phyloP scores from a whole-genome alignment of 306 rosid species.

The Malus fusca region DNA sequence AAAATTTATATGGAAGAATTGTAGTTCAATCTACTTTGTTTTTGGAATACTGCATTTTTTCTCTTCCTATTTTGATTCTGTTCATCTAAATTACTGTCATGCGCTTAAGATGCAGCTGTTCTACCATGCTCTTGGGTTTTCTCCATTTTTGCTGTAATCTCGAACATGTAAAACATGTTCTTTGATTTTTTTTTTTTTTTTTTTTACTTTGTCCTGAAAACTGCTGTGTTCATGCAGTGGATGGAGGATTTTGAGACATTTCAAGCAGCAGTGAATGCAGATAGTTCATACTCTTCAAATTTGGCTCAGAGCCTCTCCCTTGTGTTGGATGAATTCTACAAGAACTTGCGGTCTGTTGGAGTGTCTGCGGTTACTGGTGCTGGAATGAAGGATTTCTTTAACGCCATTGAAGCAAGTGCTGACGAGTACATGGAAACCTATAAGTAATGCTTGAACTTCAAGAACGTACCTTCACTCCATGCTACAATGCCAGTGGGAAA shows the following conservation, averaged over 20 bases:
- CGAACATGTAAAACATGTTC: neutral
- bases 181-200: too few relatives aligned
- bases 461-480: neutral
- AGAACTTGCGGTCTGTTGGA: slow-evolving; percentile 69
- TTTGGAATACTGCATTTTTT: neutral
- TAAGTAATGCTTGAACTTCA: slow-evolving; percentile 36
- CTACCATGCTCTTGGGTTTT: too few relatives aligned
- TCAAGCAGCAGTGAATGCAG: slow-evolving; percentile 60
- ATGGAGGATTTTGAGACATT: slow-evolving; percentile 85
- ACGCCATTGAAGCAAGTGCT: slow-evolving; percentile 63
- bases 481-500: neutral
- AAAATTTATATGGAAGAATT: neutral
- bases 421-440: slow-evolving; percentile 75
- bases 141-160: neutral
- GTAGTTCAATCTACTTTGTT: neutral
- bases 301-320: slow-evolving; percentile 73
- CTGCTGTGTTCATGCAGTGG: slow-evolving; percentile 46
- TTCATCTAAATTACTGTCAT: too few relatives aligned
- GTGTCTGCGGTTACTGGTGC: slow-evolving; percentile 78
- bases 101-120: too few relatives aligned
- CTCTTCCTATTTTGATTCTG: neutral
- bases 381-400: slow-evolving; percentile 70
- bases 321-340: slow-evolving; percentile 77
- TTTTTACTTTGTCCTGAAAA: slow-evolving; percentile 2
- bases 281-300: slow-evolving; percentile 49